These are phyloP conservation scores for Apiospora hydei DNA, from an alignment of 2,329 filamentous ascomycete genomes.

Conservation along the genomic window DNA sequence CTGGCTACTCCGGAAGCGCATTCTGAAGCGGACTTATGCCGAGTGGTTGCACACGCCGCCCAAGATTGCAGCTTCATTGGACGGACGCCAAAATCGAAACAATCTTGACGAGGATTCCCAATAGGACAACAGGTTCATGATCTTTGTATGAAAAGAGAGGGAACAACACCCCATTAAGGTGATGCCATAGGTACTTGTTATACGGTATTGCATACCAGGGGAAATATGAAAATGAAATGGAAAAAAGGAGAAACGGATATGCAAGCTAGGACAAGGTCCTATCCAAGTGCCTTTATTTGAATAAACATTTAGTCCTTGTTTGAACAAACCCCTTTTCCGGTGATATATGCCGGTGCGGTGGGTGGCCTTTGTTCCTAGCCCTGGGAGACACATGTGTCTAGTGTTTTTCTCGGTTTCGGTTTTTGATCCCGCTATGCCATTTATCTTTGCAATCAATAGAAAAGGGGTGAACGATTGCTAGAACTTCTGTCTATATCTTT, in stretches of 20 bases:
- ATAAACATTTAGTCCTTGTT: background rate
- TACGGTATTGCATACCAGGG: fast-evolving
- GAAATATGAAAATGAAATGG: background rate
- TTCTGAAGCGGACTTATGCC: background rate
- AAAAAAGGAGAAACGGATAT: background rate
- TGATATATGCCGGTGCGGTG: background rate
- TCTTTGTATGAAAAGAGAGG: background rate
- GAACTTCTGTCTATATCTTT: no score
- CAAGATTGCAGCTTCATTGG: background rate
- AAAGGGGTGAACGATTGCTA: no score
- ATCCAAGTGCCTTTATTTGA: background rate
- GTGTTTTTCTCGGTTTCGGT: background rate
- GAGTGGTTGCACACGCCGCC: background rate
- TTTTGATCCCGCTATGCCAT: background rate
- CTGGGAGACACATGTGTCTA: background rate
- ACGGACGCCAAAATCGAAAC: no score
- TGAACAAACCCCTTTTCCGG: background rate
- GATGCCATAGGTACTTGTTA: background rate
- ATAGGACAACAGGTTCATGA: background rate
- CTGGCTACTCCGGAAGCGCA: background rate
- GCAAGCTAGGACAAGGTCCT: background rate
- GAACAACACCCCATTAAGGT: background rate
- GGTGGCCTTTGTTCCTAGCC: background rate
- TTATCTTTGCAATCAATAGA: no score
- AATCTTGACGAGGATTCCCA: background rate